Evolutionary conservation across 2,329 filamentous ascomycete genomes (phyloP), one percentile per base, ranked within the genome.

Genomic region (Anthostomella pinea): DNA sequence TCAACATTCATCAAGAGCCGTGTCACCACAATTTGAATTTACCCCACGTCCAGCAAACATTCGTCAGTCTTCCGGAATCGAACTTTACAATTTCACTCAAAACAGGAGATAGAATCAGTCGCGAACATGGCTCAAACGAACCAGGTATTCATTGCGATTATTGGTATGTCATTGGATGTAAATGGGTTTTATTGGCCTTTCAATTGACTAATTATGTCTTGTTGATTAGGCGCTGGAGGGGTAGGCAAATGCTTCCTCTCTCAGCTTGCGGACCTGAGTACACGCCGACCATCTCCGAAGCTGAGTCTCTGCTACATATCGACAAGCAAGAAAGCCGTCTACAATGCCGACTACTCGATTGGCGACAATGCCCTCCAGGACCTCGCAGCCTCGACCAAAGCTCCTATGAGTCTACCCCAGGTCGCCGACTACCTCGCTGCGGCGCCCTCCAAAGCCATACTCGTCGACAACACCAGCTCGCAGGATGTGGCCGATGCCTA

Each of bases 381-480:
- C 28, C 78, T 93, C 33, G 72, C 76, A 27, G 64, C 76, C 10
- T 83, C 84, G 15, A 69, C 73, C 18, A 79, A 81, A 46, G 68
- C 81, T 3, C 77, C 87, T 8, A 76, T 87, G 13, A 67, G 77
- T 23, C 73, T 88, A 29, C 63, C 83, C 27, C 76, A 91, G 54
- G 76, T 94, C 24, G 78, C 83, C 48, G 79, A 84, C 21, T 94
- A 87, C 65, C 82, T 98, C 29, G 77, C 81, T 41, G 76, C 77
- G 27, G 85, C 88, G 1, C 88, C 89, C 3, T 79, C 81, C 43
- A 87, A 85, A 59, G 81, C 85, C 27, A 73, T 98, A 28, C 72
- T 98, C 19, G 83, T 98, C 49, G 93, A 98, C 75, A 97, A 97
- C 70, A 98, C 93, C 34, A 94, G 87, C 66, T 90, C 87, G 52